These are phyloP conservation scores for Barbatosphaeria neglecta DNA, from an alignment of 495 filamentous ascomycete genomes.

Conservation along the genomic window DNA sequence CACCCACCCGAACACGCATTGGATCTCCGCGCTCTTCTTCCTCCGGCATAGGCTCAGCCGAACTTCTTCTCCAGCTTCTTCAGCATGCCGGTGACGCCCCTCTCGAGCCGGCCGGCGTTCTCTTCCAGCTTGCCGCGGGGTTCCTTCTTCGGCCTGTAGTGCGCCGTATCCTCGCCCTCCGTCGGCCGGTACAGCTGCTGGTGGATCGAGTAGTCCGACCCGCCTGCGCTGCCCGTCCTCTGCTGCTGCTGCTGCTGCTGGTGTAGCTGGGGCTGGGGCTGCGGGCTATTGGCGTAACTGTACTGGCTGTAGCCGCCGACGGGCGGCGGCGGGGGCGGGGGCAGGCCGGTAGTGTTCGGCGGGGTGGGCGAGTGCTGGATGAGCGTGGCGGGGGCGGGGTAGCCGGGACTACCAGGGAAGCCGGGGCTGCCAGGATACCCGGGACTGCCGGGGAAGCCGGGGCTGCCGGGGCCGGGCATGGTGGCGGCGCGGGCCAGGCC, in stretches of 20 bases:
- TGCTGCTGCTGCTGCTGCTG: no score
- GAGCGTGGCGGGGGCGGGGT: conserved; percentile 10
- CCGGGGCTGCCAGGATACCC: conserved; percentile 23
- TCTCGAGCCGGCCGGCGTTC: conserved; percentile 57
- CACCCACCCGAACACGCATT: no score
- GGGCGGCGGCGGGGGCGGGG: conserved; percentile 16
- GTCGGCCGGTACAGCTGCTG: conserved; percentile 68
- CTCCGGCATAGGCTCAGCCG: conserved; percentile 19
- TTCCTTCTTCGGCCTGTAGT: conserved; percentile 42
- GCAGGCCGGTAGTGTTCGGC: conserved; percentile 13
- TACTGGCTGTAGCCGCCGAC: conserved; percentile 47
- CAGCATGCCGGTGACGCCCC: conserved; percentile 65
- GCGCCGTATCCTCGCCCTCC: conserved; percentile 40
- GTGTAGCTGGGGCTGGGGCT: conserved; percentile 7
- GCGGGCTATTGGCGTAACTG: conserved; percentile 32
- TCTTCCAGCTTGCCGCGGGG: conserved; percentile 52
- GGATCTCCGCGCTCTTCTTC: no score
- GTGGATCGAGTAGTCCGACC: conserved; percentile 54
- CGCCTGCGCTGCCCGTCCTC: conserved; percentile 5
- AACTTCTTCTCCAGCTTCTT: conserved; percentile 87
- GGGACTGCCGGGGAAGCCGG: conserved; percentile 16
- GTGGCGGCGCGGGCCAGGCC: conserved; percentile 28
- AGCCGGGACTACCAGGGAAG: conserved; percentile 26
- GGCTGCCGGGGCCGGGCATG: conserved; percentile 22
- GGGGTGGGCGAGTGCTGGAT: conserved; percentile 17